These are phyloP conservation scores for Colletotrichum musae DNA, from an alignment of 2,329 filamentous ascomycete species.

Conservation along the genomic window DNA sequence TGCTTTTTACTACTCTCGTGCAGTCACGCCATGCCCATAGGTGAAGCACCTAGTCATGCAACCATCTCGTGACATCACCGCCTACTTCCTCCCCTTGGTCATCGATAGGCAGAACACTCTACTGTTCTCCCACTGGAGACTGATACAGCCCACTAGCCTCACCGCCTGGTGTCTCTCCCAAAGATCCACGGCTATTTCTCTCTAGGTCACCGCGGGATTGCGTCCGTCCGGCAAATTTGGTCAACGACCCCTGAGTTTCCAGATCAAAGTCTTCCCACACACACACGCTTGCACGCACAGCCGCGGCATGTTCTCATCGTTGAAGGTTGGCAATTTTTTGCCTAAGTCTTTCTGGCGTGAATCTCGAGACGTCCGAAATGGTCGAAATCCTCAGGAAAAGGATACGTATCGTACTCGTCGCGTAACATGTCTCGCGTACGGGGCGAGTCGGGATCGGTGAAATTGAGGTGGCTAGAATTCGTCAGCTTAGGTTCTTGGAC, in stretches of 20 bases:
- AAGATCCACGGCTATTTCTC: not conserved
- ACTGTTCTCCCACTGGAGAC: not conserved
- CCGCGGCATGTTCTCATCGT: not conserved
- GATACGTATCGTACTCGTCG: not conserved
- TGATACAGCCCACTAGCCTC: not conserved
- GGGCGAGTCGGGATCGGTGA: conserved; percentile 3
- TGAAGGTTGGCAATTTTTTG: not conserved
- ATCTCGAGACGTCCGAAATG: not conserved
- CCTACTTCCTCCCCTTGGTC: not conserved
- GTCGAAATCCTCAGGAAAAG: not conserved
- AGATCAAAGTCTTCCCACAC: not conserved
- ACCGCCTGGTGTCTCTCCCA: conserved; percentile 1
- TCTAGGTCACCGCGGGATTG: not conserved
- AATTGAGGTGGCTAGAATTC: not conserved
- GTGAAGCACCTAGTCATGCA: not conserved
- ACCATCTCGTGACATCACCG: not conserved
- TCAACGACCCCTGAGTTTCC: not conserved
- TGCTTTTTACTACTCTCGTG: not conserved
- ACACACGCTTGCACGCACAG: not conserved
- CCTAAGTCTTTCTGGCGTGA: not conserved
- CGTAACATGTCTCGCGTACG: conserved; percentile 1
- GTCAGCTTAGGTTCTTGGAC: not conserved
- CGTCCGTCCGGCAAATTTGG: not conserved
- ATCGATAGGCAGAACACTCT: not conserved
- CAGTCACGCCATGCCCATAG: not conserved